Percentiles rank a stretch among this genome's conserved stretches.
Evolutionary conservation across 164 flowering plant species (phyloP).

Genomic region (Chloranthus sessilifolius): DNA sequence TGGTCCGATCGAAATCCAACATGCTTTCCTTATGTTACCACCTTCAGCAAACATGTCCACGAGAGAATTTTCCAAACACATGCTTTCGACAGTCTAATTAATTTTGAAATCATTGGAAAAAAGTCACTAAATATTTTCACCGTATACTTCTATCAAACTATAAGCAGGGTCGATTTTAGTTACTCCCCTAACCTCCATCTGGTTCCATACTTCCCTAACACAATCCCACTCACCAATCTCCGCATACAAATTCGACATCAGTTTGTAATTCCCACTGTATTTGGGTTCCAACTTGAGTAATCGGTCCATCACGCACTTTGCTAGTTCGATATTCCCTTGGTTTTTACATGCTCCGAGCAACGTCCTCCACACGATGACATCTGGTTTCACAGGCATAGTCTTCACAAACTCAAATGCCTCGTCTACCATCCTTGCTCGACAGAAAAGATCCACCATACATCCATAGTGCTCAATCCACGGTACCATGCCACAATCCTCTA

Average conservation of each 20-base stretch:
- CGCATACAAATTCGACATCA: slow-evolving; percentile 29
- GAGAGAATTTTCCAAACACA: slow-evolving; percentile 26
- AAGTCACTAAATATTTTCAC: not conserved
- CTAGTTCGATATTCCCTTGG: slow-evolving; percentile 16
- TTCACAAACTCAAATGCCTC: slow-evolving; percentile 30
- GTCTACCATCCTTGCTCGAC: slow-evolving; percentile 26
- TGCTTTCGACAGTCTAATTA: no score
- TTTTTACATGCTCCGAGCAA: slow-evolving; percentile 30
- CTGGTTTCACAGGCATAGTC: slow-evolving; percentile 28
- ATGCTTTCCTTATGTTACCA: slow-evolving; percentile 29
- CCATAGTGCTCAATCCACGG: slow-evolving; percentile 38
- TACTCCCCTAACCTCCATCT: slow-evolving; percentile 18
- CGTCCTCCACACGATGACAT: slow-evolving; percentile 22
- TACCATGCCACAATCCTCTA: slow-evolving; percentile 17
- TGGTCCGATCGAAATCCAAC: slow-evolving; percentile 25
- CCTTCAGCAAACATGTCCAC: slow-evolving; percentile 43
- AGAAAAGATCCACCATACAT: slow-evolving; percentile 40
- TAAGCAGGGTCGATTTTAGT: slow-evolving; percentile 16
- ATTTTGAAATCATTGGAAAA: no score
- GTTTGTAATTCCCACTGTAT: slow-evolving; percentile 20
- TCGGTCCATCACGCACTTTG: slow-evolving; percentile 10
- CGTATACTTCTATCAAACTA: slow-evolving; percentile 10
- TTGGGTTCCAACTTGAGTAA: slow-evolving; percentile 18
- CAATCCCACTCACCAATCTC: slow-evolving; percentile 26
- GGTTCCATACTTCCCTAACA: slow-evolving; percentile 22